Conservation (phyloP, 495 filamentous ascomycete genomes). For the Penicillium cosmopolitanum region DNA sequence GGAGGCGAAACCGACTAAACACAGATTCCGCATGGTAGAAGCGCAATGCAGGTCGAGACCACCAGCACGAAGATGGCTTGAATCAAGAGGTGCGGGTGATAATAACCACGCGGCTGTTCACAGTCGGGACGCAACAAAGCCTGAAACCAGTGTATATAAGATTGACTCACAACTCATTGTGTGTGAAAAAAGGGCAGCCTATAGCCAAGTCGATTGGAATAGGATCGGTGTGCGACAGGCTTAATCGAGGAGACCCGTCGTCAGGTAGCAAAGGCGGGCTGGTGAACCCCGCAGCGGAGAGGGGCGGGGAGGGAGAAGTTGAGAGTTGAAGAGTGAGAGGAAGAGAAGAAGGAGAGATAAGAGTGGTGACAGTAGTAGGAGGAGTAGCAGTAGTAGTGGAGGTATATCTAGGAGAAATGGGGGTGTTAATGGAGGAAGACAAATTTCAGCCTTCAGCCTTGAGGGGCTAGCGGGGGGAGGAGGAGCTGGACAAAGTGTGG, state of each 20-base stretch:
- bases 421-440: constrained; percentile 10
- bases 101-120: neutral
- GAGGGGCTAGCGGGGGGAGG: constrained; percentile 14
- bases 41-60: constrained; percentile 9
- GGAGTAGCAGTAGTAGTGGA: neutral
- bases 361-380: too few species aligned
- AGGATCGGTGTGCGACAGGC: constrained; percentile 19
- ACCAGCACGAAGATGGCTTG: neutral
- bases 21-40: neutral
- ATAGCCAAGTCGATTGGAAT: constrained; percentile 15
- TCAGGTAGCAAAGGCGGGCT: constrained; percentile 26
- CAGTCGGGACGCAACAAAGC: neutral
- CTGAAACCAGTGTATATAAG: constrained; percentile 9
- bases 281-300: constrained; percentile 26
- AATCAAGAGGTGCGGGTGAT: neutral
- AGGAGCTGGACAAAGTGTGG: neutral
- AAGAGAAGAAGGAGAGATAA: neutral
- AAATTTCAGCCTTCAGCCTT: constrained; percentile 21
- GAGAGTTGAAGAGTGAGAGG: too few species aligned
- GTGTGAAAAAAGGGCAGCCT: constrained; percentile 27
- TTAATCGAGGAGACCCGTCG: constrained; percentile 6
- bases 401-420: neutral
- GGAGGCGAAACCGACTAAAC: neutral
- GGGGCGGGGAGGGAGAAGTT: neutral
- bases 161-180: constrained; percentile 40